phyloP scores from a whole-genome alignment of 495 filamentous ascomycete species.

The Aspergillus ellipticus region DNA sequence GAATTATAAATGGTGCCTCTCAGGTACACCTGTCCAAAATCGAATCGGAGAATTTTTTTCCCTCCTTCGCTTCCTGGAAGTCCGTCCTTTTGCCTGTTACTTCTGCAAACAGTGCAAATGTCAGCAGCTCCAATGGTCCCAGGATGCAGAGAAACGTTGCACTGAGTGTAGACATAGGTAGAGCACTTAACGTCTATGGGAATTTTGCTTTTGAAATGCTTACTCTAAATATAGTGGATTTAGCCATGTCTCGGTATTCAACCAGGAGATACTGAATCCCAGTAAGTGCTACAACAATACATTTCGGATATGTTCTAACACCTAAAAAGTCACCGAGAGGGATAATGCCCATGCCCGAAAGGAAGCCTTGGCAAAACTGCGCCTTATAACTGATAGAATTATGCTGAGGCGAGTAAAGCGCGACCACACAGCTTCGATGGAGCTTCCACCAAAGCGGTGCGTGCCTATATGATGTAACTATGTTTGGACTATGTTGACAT shows the following conservation, averaged over 20 bases:
- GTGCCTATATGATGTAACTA: background rate
- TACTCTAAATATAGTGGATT: slow-evolving; percentile 56
- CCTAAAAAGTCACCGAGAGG: slow-evolving; percentile 46
- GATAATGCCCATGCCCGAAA: slow-evolving; percentile 49
- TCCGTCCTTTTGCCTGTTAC: slow-evolving; percentile 86
- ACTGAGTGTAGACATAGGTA: slow-evolving; percentile 57
- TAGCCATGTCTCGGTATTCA: slow-evolving; percentile 91
- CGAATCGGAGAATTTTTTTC: slow-evolving; percentile 98
- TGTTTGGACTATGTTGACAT: background rate
- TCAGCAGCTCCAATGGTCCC: slow-evolving; percentile 76
- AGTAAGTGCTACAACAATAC: slow-evolving; percentile 33
- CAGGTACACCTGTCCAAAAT: slow-evolving; percentile 92
- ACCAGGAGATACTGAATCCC: slow-evolving; percentile 88
- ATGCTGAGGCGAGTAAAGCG: slow-evolving; percentile 93
- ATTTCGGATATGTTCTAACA: slow-evolving; percentile 14
- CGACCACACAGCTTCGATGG: slow-evolving; percentile 88
- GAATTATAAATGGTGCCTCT: slow-evolving; percentile 90
- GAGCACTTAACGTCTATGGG: background rate
- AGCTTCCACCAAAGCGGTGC: slow-evolving; percentile 85
- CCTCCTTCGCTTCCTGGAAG: slow-evolving; percentile 81
- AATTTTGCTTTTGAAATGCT: background rate
- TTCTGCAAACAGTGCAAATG: slow-evolving; percentile 85
- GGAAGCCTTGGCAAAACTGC: slow-evolving; percentile 72
- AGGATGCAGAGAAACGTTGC: slow-evolving; percentile 65
- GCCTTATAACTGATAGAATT: slow-evolving; percentile 79